Conservation (phyloP, 164 flowering plant species). For the Cinnamomum chago region DNA sequence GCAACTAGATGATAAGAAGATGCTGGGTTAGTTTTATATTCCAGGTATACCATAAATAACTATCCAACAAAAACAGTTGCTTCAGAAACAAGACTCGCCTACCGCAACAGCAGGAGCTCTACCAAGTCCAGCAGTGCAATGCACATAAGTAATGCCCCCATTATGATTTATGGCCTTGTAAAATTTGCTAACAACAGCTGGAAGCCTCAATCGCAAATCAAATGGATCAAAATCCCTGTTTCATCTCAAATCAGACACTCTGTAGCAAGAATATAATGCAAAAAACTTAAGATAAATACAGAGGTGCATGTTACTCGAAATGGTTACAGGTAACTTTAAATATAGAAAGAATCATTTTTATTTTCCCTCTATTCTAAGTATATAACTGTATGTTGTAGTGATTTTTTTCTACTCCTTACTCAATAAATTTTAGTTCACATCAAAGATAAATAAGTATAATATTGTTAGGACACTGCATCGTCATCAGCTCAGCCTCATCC, state of each 20-base stretch:
- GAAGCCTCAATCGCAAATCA: slow-evolving; percentile 84
- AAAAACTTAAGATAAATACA: not conserved
- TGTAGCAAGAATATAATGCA: not conserved
- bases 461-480: too few species aligned
- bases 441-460: too few species aligned
- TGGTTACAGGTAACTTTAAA: not conserved
- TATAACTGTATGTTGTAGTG: too few species aligned
- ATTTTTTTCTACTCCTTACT: too few species aligned
- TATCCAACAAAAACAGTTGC: too few species aligned
- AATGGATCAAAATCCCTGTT: slow-evolving; percentile 91
- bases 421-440: too few species aligned
- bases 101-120: slow-evolving; percentile 98
- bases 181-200: slow-evolving; percentile 75
- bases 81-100: slow-evolving; percentile 14
- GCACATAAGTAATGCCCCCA: slow-evolving; percentile 91
- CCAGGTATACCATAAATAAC: too few species aligned
- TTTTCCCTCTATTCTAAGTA: too few species aligned
- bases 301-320: not conserved
- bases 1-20: too few species aligned
- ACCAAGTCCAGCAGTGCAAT: slow-evolving; percentile 98
- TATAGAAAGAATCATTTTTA: too few species aligned
- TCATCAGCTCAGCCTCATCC: too few species aligned
- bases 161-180: slow-evolving; percentile 68
- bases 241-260: slow-evolving; percentile 15
- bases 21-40: too few species aligned